Conservation (phyloP, 2,329 filamentous ascomycete genomes). For the Claviceps purpurea region DNA sequence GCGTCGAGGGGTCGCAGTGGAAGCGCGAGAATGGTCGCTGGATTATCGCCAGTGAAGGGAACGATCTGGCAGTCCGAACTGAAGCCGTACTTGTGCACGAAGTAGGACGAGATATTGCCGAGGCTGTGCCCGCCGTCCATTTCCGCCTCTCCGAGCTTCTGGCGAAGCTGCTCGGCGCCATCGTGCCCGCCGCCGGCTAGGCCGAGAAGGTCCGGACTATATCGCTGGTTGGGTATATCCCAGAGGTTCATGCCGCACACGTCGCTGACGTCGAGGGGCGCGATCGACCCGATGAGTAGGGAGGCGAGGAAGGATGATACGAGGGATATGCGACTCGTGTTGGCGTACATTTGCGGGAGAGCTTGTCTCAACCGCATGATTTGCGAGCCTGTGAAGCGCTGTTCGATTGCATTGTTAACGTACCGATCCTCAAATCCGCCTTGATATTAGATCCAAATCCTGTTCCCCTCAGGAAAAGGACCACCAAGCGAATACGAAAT, state of each 20-base stretch:
- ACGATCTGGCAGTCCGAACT: slow-evolving; percentile 58
- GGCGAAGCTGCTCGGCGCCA: slow-evolving; percentile 47
- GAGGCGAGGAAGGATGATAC: slow-evolving; percentile 94
- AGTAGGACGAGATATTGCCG: slow-evolving; percentile 67
- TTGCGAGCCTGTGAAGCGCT: slow-evolving; percentile 95
- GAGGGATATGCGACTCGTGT: slow-evolving; percentile 75
- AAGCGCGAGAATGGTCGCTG: slow-evolving; percentile 81
- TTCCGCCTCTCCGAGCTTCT: slow-evolving; percentile 69
- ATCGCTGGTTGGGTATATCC: slow-evolving; percentile 65
- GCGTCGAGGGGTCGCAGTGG: slow-evolving; percentile 80
- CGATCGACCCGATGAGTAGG: slow-evolving; percentile 70
- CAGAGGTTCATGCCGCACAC: slow-evolving; percentile 95
- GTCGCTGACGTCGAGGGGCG: slow-evolving; percentile 86
- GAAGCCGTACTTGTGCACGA: slow-evolving; percentile 67
- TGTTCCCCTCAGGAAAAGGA: no score
- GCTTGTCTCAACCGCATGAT: slow-evolving; percentile 78
- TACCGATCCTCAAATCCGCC: neutral
- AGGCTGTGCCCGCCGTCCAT: slow-evolving; percentile 70
- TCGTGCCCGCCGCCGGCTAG: slow-evolving; percentile 60
- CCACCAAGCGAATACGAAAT: neutral
- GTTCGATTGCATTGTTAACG: neutral
- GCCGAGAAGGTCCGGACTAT: slow-evolving; percentile 61
- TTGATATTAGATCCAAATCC: no score
- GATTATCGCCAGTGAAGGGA: slow-evolving; percentile 92
- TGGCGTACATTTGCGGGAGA: slow-evolving; percentile 66